Evolutionary conservation across 148 eudicot genomes (phyloP).

Genomic region (Vaccinium myrtillus): DNA sequence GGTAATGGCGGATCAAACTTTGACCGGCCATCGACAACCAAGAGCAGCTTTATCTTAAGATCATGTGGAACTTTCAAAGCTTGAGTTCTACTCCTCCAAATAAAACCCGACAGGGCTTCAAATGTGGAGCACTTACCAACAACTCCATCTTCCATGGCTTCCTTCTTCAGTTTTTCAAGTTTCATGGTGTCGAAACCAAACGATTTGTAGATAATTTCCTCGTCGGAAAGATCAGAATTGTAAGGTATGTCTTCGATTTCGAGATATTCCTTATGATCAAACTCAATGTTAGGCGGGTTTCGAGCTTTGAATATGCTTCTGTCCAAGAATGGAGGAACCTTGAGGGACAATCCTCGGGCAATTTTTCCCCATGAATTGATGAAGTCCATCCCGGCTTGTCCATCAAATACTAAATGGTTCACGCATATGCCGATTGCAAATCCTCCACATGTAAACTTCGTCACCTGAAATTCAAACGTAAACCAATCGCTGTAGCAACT

Average conservation of each 20-base stretch:
- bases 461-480: constrained; percentile 25
- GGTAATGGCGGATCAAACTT: constrained; percentile 22
- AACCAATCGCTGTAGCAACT: neutral
- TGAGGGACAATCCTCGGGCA: constrained; percentile 10
- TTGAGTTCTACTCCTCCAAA: constrained; percentile 32
- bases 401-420: constrained; percentile 43
- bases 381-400: constrained; percentile 35
- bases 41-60: constrained; percentile 35
- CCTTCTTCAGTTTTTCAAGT: constrained; percentile 30
- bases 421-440: constrained; percentile 38
- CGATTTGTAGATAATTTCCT: constrained; percentile 27
- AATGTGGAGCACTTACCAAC: constrained; percentile 17
- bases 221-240: constrained; percentile 21
- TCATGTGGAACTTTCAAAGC: constrained; percentile 32
- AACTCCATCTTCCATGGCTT: constrained; percentile 24
- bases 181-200: constrained; percentile 29
- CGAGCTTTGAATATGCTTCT: neutral
- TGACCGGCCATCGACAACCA: constrained; percentile 39
- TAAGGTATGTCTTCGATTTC: neutral
- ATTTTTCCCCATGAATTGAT: constrained; percentile 35
- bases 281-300: too few relatives aligned
- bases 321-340: neutral
- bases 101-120: constrained; percentile 41
- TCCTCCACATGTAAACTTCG: constrained; percentile 47
- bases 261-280: neutral